A percentile compares a stretch with the other conserved stretches of the same genome.
These are phyloP conservation scores for Trichoderma sp. DNA, from an alignment of 2,329 filamentous ascomycete species.

Conservation along the genomic window DNA sequence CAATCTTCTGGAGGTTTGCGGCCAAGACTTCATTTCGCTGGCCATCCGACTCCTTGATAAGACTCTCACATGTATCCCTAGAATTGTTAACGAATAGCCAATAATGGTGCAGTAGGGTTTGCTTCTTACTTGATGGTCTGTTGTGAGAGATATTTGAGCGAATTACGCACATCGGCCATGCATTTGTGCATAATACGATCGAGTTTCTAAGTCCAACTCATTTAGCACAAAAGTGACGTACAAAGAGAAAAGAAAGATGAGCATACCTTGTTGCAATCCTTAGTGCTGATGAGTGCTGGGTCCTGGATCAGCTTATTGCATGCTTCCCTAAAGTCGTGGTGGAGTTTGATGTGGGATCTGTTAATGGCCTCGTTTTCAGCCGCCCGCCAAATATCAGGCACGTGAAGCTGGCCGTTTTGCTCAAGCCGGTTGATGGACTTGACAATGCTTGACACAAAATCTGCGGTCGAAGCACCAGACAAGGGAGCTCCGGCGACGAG, in stretches of 20 bases:
- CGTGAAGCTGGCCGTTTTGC: conserved; percentile 12
- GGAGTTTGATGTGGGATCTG: conserved; percentile 16
- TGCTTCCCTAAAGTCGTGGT: conserved; percentile 15
- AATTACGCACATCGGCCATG: background rate
- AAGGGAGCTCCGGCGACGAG: conserved; percentile 11
- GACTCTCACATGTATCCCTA: conserved; percentile 11
- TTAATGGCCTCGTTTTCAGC: conserved; percentile 14
- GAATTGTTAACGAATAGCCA: background rate
- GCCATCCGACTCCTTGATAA: conserved; percentile 7
- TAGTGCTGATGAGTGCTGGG: conserved; percentile 2
- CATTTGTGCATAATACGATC: conserved; percentile 7
- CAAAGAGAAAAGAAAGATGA: too few species aligned
- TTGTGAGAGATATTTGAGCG: conserved; percentile 6
- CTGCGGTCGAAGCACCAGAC: conserved; percentile 3
- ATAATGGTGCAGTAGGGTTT: background rate
- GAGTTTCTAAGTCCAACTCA: background rate
- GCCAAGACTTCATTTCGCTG: conserved; percentile 9
- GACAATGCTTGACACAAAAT: conserved; percentile 15
- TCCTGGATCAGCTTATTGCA: conserved; percentile 12
- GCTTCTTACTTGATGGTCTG: conserved; percentile 3
- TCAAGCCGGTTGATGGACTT: conserved; percentile 16
- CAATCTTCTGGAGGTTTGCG: conserved; percentile 14
- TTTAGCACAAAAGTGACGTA: background rate
- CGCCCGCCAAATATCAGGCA: conserved; percentile 13
- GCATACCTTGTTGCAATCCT: conserved; percentile 15